Percentiles rank a stretch among this genome's conserved stretches.
Conservation (phyloP, 2,329 filamentous ascomycete species). For the Arthroderma sp. region DNA sequence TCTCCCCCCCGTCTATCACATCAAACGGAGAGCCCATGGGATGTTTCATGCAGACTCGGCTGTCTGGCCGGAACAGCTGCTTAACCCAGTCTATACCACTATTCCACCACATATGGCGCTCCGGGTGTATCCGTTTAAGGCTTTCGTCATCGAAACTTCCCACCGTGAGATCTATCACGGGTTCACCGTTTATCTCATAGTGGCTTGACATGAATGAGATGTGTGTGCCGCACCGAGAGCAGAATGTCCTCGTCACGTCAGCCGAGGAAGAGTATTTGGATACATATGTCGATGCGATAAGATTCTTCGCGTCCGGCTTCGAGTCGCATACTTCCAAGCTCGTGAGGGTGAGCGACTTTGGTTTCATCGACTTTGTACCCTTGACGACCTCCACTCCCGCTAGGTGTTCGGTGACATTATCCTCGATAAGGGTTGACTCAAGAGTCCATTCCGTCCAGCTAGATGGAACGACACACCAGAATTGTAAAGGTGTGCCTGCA, state of each 20-base stretch:
- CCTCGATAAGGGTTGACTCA: background rate
- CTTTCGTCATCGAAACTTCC: constrained; percentile 16
- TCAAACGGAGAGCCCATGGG: too few relatives aligned
- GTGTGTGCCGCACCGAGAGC: constrained; percentile 17
- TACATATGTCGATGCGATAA: background rate
- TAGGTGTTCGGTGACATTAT: too few relatives aligned
- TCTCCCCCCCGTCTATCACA: too few relatives aligned
- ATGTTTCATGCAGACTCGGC: too few relatives aligned
- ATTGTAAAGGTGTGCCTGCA: constrained; percentile 12
- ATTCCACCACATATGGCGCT: constrained; percentile 13
- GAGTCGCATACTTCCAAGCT: background rate
- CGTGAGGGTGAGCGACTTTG: background rate
- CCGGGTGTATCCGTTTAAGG: constrained; percentile 12
- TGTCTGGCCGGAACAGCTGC: background rate
- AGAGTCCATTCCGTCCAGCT: constrained; percentile 16
- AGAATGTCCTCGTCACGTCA: constrained; percentile 15
- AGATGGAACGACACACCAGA: constrained; percentile 16
- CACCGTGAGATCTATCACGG: constrained; percentile 14
- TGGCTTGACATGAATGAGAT: constrained; percentile 11
- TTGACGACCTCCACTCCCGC: constrained; percentile 1
- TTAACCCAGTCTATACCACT: constrained; percentile 15
- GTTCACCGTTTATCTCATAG: background rate
- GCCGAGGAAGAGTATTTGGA: background rate
- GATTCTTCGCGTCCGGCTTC: background rate
- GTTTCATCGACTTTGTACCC: background rate